Evolutionary conservation across 2,329 filamentous ascomycete genomes (phyloP), one percentile per base, ranked within the genome.

Genomic region (Aspergillus thermomutatus): DNA sequence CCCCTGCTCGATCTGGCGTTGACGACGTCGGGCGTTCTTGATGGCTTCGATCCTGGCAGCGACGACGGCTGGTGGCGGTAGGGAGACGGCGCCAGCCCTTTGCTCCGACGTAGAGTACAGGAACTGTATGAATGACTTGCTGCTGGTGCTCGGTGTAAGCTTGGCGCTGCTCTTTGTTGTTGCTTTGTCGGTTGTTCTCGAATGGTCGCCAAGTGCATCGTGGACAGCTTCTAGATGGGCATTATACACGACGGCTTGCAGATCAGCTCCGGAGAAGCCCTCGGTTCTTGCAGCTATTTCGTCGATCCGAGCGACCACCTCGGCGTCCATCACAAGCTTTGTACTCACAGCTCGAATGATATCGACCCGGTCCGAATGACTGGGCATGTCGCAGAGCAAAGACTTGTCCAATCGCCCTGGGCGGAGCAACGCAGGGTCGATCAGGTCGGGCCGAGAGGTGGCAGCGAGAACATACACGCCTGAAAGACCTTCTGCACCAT

Each of bases 141-240:
- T 74, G 69, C 61, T 71, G 69, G 52, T 74, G 71, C 60, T 57
- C 46, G 69, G 64, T 4, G 75, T 68, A 23, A 63, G 60, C 49
- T 70, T 72, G 6, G 64, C 59, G 8, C 60, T 63, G 26, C 67
- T 65, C 34, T 66, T 74, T 61, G 43, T 64, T 59, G 48, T 65
- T 49, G 57, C 49, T 58, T 83, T 79, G 28, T 85, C 79, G 19
- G 57, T 55, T 8, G 61, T 25, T 3, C 43, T 61, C 0, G 68
- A 64, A 31, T 64, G 67, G 66, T 87, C 85, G 53, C 86, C 88
- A 0, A 99, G 83, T 2, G 95, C 87, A 64, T 97, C 92, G 70
- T 99, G 94, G 62, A 99, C 97, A 27, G 94, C 94, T 77, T 97
- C 93, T 5, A 99, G 83, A 72, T 99, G 94, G 0, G 94, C 92